Percentiles rank a stretch among this genome's conserved stretches.
These are phyloP conservation scores for Saturnispora kantuleensis DNA, from an alignment of 805 yeast genomes.

Conservation along the genomic window DNA sequence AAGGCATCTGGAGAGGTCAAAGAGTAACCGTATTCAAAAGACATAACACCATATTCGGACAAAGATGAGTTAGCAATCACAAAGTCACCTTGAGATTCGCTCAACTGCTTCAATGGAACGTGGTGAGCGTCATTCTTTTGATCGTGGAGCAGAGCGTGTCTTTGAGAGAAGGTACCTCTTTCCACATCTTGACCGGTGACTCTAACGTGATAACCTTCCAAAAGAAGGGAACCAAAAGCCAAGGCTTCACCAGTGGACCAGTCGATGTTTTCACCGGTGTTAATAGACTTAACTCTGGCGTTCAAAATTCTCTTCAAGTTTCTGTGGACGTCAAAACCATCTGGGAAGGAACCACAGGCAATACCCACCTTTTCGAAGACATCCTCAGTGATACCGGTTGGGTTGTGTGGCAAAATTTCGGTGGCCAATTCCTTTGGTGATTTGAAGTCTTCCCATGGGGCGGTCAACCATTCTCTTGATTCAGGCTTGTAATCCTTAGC, in stretches of 20 bases:
- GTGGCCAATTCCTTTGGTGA: conserved; percentile 95
- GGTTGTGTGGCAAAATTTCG: conserved; percentile 90
- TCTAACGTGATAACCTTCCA: conserved; percentile 95
- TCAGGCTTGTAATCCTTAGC: conserved; percentile 86
- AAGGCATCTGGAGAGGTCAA: conserved; percentile 94
- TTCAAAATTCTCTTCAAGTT: conserved; percentile 91
- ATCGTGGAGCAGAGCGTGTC: conserved; percentile 97
- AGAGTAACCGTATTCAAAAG: conserved; percentile 98
- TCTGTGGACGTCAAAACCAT: conserved; percentile 81
- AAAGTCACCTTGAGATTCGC: conserved; percentile 76
- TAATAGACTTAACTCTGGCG: conserved; percentile 72
- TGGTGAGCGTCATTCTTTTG: conserved; percentile 76
- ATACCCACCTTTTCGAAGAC: conserved; percentile 70
- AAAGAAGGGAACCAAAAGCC: conserved; percentile 85
- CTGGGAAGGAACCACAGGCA: conserved; percentile 75
- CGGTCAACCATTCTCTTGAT: conserved; percentile 94
- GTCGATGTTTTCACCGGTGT: conserved; percentile 88
- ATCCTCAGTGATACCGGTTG: conserved; percentile 76
- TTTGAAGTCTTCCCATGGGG: conserved; percentile 98
- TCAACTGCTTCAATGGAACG: conserved; percentile 76
- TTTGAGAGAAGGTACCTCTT: conserved; percentile 99
- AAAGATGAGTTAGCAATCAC: conserved; percentile 88
- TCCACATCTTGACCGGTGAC: conserved; percentile 99
- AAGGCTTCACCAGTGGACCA: conserved; percentile 99
- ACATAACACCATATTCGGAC: conserved; percentile 98